Conservation (phyloP, 2,329 filamentous ascomycete species). For the Monascus ruber region DNA sequence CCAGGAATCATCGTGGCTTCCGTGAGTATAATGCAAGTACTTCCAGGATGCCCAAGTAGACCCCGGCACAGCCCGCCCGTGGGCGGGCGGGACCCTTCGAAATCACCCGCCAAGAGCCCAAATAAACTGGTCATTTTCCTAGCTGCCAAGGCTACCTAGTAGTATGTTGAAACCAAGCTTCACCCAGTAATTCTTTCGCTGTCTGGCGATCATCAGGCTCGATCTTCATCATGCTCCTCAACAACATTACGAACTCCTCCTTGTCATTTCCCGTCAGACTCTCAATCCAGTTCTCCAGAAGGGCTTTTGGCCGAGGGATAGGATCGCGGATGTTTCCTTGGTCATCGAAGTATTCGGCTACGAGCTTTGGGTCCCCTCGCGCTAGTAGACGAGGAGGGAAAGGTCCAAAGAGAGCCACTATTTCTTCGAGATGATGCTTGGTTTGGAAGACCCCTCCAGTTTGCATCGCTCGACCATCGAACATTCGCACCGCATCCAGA, state of each 20-base stretch:
- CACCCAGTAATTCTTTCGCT: slow-evolving; percentile 8
- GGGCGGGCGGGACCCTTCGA: no score
- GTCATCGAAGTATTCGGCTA: slow-evolving; percentile 3
- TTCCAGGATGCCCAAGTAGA: no score
- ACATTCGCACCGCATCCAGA: slow-evolving; percentile 7
- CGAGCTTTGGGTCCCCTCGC: slow-evolving; percentile 2
- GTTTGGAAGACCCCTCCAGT: slow-evolving; percentile 4
- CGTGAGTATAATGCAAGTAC: no score
- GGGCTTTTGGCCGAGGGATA: slow-evolving; percentile 1
- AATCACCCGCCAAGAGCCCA: no score
- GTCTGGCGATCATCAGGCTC: slow-evolving; percentile 6
- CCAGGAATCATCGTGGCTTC: no score
- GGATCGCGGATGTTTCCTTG: slow-evolving; percentile 2
- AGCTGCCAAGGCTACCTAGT: not conserved
- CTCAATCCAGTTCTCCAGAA: slow-evolving; percentile 2
- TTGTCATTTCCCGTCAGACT: slow-evolving; percentile 6
- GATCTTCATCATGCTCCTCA: slow-evolving; percentile 8
- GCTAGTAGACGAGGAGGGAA: slow-evolving; percentile 3
- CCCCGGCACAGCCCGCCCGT: no score
- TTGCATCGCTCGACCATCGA: slow-evolving; percentile 1
- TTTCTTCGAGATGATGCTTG: slow-evolving; percentile 4
- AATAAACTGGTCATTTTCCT: no score
- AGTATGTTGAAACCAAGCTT: slow-evolving; percentile 5
- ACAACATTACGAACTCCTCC: slow-evolving; percentile 6
- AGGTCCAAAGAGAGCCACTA: slow-evolving; percentile 6